Evolutionary conservation across 2,329 filamentous ascomycete species (phyloP), one percentile per base, ranked within the genome.

Genomic region (Sporothrix brunneoviolacea): DNA sequence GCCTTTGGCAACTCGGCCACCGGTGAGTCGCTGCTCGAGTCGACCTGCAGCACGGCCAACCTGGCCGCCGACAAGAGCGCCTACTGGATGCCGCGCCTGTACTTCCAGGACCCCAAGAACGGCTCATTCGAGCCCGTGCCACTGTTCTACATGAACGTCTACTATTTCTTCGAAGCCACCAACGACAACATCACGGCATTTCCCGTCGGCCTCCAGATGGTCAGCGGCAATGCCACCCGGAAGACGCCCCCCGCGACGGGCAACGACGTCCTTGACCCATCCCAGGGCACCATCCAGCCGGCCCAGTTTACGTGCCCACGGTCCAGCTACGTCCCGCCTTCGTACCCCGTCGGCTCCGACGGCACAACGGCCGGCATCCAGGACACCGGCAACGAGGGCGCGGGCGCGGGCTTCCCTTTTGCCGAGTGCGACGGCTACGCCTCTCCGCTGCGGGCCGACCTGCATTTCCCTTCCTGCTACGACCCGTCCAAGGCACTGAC

Each of bases 11-110:
- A 80, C 57, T 73, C 67, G 48, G 81, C 84, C 62, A 80, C 74
- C 37, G 86, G 81, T 59, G 71, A 79, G 51, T 71, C 77, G 40
- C 73, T 86, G 22, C 54, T 71, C 53, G 63, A 73, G 50, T 87
- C 84, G 28, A 74, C 76, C 22, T 91, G 87, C 73, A 86, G 81
- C 43, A 87, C 83, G 30, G 84, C 86, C 64, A 74, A 76, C 54
- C 73, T 87, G 62, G 80, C 75, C 59, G 79, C 78, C 49, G 86
- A 90, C 67, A 73, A 80, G 62, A 85, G 79, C 58, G 84, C 84
- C 66, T 91, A 91, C 72, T 91, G 87, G 87, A 81, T 83, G 50
- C 86, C 87, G 2, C 72, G 73, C 24, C 69, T 91, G 3, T 90
- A 83, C 68, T 89, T 84, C 67, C 69, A 74, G 57, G 77, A 85